These are phyloP conservation scores for Fusarium sp. DNA, from an alignment of 2,329 filamentous ascomycete species.

Conservation along the genomic window DNA sequence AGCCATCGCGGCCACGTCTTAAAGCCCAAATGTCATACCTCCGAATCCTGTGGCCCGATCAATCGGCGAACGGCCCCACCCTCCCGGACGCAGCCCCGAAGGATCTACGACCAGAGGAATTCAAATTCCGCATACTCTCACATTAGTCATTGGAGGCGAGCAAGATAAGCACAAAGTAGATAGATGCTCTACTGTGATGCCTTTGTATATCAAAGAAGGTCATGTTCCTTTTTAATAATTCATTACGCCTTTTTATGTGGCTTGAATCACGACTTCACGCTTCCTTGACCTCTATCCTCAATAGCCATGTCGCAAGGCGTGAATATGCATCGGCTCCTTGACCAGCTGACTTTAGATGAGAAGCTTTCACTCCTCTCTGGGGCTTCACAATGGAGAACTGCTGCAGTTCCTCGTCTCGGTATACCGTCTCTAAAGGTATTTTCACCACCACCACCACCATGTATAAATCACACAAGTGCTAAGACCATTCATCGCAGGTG, in stretches of 20 bases:
- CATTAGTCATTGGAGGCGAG: not conserved
- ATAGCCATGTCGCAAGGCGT: not conserved
- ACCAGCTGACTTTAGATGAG: not conserved
- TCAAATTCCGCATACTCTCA: not conserved
- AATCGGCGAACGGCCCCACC: conserved; percentile 26
- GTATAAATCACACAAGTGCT: not conserved
- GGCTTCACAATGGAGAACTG: not conserved
- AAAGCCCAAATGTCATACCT: not conserved
- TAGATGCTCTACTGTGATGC: not conserved
- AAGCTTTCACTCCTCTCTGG: not conserved
- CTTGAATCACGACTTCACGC: not conserved
- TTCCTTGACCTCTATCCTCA: not conserved
- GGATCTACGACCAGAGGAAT: conserved; percentile 16
- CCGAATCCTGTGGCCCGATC: conserved; percentile 13
- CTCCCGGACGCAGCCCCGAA: conserved; percentile 20
- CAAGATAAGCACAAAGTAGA: not conserved
- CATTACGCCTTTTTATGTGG: not conserved
- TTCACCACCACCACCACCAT: not conserved
- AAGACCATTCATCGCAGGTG: not conserved
- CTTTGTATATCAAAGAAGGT: not conserved
- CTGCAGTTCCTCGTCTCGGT: not conserved
- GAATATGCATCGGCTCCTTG: not conserved
- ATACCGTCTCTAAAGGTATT: not conserved
- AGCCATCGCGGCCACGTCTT: not conserved
- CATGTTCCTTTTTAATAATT: not conserved